phyloP scores from a whole-genome alignment of 441 rosid genomes.

The Capsella rubella region DNA sequence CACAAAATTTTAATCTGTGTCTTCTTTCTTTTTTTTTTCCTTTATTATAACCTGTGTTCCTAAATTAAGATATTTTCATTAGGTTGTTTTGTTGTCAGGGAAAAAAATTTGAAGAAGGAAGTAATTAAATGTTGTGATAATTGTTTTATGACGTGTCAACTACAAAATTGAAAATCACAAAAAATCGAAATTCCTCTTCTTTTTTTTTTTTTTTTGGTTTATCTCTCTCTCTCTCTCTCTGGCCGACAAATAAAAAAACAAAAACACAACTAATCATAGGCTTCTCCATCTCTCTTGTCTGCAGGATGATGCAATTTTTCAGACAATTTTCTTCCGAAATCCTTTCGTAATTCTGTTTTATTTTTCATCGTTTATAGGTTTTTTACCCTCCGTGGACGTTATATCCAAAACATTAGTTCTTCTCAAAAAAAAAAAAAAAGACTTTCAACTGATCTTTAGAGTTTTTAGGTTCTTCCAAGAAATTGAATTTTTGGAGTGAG shows the following conservation, averaged over 20 bases:
- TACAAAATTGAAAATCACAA: conserved; percentile 16
- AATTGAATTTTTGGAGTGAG: conserved; percentile 25
- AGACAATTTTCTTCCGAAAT: conserved; percentile 31
- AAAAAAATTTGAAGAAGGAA: conserved; percentile 4
- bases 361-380: conserved; percentile 8
- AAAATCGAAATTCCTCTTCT: conserved; percentile 6
- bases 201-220: not conserved
- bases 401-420: not conserved
- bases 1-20: conserved; percentile 14
- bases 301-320: conserved; percentile 40
- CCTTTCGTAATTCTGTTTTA: conserved; percentile 23
- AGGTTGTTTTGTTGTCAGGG: not conserved
- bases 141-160: conserved; percentile 36
- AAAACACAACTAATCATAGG: conserved; percentile 36
- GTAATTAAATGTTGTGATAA: conserved; percentile 33
- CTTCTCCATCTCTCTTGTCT: conserved; percentile 38
- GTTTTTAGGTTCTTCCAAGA: conserved; percentile 32
- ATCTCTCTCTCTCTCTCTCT: conserved; percentile 5
- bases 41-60: conserved; percentile 3
- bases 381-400: conserved; percentile 14
- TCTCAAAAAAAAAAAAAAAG: not conserved
- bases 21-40: not conserved
- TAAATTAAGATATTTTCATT: conserved; percentile 27
- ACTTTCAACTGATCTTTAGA: conserved; percentile 5
- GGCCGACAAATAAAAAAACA: conserved; percentile 44